Percentiles rank a stretch among this genome's conserved stretches.
Evolutionary conservation across 2,329 filamentous ascomycete genomes (phyloP).

Genomic region (Cladosporium sp.): DNA sequence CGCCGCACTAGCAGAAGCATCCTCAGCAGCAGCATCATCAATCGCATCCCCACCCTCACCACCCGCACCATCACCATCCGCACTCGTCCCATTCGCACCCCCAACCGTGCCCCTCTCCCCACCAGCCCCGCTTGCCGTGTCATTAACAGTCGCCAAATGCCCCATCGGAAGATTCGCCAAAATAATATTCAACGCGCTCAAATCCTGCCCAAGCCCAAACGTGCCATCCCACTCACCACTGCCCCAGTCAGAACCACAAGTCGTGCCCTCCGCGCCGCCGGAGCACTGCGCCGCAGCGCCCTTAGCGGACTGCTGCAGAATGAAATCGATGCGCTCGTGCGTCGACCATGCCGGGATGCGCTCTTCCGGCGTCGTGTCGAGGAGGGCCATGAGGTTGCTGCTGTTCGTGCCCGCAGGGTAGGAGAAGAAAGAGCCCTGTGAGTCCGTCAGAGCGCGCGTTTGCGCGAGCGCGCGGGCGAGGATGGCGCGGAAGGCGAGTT

Average conservation of each 20-base stretch:
- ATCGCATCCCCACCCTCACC: not conserved
- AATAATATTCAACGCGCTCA: conserved; percentile 51
- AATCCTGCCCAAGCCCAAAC: conserved; percentile 49
- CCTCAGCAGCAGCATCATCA: not conserved
- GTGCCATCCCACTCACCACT: conserved; percentile 39
- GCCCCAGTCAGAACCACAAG: conserved; percentile 40
- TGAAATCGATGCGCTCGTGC: conserved; percentile 13
- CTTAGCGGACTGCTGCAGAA: conserved; percentile 41
- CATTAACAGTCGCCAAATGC: conserved; percentile 11
- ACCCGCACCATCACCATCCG: not conserved
- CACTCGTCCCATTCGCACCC: not conserved
- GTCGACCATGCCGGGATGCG: not conserved
- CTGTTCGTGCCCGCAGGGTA: conserved; percentile 12
- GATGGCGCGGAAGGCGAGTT: conserved; percentile 69
- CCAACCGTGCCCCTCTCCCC: not conserved
- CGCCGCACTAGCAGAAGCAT: not conserved
- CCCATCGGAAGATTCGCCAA: conserved; percentile 32
- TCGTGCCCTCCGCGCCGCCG: conserved; percentile 38
- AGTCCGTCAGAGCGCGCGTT: conserved; percentile 20
- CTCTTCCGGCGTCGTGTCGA: conserved; percentile 35
- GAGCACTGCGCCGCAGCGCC: conserved; percentile 52
- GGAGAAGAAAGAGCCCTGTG: conserved; percentile 17
- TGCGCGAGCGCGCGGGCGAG: conserved; percentile 43
- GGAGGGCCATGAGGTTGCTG: conserved; percentile 30
- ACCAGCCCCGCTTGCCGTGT: conserved; percentile 4